Evolutionary conservation across 108 stramenopile genomes (phyloP).

Genomic region (Cylindrotheca fusiformis): DNA sequence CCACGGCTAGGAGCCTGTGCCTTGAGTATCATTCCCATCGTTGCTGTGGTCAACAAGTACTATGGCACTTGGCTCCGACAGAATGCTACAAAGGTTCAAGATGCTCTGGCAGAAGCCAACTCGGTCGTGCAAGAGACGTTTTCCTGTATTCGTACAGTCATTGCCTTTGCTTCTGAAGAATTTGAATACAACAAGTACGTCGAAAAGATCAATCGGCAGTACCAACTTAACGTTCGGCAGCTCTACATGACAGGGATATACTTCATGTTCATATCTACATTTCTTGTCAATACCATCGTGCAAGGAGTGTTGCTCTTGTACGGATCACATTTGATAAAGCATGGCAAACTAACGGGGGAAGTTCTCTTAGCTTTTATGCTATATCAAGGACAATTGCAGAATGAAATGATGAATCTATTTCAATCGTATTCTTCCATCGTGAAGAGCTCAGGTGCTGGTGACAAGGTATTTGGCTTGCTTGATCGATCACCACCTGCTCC

Average conservation of each 20-base stretch:
- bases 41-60: slow-evolving; percentile 76
- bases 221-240: slow-evolving; percentile 74
- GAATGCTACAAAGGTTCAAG: slow-evolving; percentile 79
- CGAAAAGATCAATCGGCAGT: slow-evolving; percentile 66
- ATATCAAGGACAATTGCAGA: slow-evolving; percentile 89
- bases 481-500: slow-evolving; percentile 73
- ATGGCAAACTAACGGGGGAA: slow-evolving; percentile 55
- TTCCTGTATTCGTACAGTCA: slow-evolving; percentile 78
- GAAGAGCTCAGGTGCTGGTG: slow-evolving; percentile 92
- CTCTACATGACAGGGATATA: slow-evolving; percentile 81
- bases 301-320: slow-evolving; percentile 72
- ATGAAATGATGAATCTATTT: slow-evolving; percentile 88
- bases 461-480: slow-evolving; percentile 86
- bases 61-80: slow-evolving; percentile 81
- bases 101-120: slow-evolving; percentile 82
- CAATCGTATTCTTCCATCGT: slow-evolving; percentile 87
- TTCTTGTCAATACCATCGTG: slow-evolving; percentile 88
- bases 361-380: slow-evolving; percentile 95
- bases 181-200: slow-evolving; percentile 66
- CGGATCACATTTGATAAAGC: slow-evolving; percentile 65
- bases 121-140: slow-evolving; percentile 81
- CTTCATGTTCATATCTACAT: slow-evolving; percentile 87
- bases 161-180: slow-evolving; percentile 78
- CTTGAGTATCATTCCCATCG: slow-evolving; percentile 74
- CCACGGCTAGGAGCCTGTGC: slow-evolving; percentile 74